Base-by-base conservation (phyloP, 495 filamentous ascomycete genomes). In the Neurospora cerealis region DNA sequence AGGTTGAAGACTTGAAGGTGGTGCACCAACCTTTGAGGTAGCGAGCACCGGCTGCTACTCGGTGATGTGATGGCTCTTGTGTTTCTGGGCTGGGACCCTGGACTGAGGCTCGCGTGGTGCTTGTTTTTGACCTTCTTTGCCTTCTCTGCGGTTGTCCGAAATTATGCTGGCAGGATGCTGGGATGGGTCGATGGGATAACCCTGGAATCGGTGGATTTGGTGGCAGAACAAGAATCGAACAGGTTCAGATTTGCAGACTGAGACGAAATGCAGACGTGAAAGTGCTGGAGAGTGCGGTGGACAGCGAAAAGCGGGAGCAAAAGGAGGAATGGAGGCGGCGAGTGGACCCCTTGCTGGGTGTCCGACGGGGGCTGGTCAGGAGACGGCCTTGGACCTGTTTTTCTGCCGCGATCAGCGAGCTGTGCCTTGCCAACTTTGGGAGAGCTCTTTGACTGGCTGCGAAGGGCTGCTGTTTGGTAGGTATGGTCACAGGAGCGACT, bases 381-480 rank as follows among this genome's bases (percentile, higher is more conserved):
- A 76, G 76, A 71, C 71, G 69, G 38, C 73, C 72, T 54, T 70
- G 70, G 76, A 71, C 75, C 77, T 74, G 77, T 77, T 80, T 81
- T 73, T 70, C 75, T 78, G 74, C 79, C 77, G 77, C 78, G 79
- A 80, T 80, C 79, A 80, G 79, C 78, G 74, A 77, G 70, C 73
- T 75, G 74, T 78, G 75, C 79, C 79, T 78, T 77, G 76, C 70
- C 66, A 70, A 69, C 41, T 66, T 54, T 70, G 42, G 69, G 28
- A 44, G 41, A 8, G 28, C 28, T 62, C 34, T 62, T 44, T 48
- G 73, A 76, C 71, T 78, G 76, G 76, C 48, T 74, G 73, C 73
- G 73, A 75, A 73, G 77, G 54, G 34, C 44, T 40, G 34, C 46
- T 71, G 39, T 21, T 70, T 70, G 75, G 71, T 73, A 70, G 73